Conservation (phyloP, 176 grass and related monocot species). For the Triticum urartu region DNA sequence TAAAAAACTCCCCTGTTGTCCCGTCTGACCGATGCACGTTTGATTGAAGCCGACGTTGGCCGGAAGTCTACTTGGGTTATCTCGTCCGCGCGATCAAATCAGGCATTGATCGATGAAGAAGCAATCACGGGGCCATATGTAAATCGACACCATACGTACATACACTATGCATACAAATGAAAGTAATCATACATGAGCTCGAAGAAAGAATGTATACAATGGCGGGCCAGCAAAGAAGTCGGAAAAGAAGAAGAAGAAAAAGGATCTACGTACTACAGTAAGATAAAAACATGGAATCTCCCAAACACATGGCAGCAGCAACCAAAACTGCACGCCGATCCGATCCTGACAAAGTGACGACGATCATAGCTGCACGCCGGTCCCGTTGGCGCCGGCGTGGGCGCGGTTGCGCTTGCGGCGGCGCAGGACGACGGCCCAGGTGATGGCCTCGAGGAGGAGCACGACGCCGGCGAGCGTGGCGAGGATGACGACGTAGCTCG, state of each 20-base stretch:
- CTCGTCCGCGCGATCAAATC: not conserved
- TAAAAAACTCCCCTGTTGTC: no score
- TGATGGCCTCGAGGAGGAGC: constrained; percentile 66
- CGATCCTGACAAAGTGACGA: not conserved
- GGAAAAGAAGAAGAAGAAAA: not conserved
- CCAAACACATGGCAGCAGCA: constrained; percentile 22
- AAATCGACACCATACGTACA: constrained; percentile 27
- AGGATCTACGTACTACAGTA: not conserved
- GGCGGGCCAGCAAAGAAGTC: not conserved
- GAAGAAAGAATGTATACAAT: constrained; percentile 33
- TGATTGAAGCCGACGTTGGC: no score
- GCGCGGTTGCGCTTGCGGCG: constrained; percentile 38
- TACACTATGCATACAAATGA: constrained; percentile 28
- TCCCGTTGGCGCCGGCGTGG: constrained; percentile 26
- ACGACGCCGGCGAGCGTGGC: constrained; percentile 51
- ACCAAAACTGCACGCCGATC: constrained; percentile 21
- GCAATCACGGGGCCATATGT: not conserved
- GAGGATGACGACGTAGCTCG: constrained; percentile 66
- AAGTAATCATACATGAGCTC: constrained; percentile 33
- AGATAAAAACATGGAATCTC: constrained; percentile 19
- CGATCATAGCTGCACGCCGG: constrained; percentile 31
- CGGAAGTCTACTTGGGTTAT: not conserved
- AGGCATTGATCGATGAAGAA: not conserved
- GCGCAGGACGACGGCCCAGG: constrained; percentile 65
- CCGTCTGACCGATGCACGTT: no score